Percentiles rank a stretch among this genome's conserved stretches.
phyloP scores from a whole-genome alignment of 2,329 filamentous ascomycete genomes.

The Fusarium sp. region DNA sequence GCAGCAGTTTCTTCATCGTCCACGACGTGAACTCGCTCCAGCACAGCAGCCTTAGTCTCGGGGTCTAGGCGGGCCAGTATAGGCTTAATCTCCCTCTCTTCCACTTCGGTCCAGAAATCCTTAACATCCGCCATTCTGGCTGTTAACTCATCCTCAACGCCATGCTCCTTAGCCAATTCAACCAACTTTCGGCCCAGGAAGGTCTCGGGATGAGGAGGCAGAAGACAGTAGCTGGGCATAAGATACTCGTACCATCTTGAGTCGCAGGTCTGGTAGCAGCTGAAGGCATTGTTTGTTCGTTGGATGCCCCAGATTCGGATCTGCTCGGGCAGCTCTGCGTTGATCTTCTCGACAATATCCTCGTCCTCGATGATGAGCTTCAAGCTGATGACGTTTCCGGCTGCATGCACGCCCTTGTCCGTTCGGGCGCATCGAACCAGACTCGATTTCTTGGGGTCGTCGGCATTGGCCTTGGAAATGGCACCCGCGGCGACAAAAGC shows the following conservation, averaged over 20 bases:
- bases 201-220: slow-evolving; percentile 91
- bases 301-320: slow-evolving; percentile 97
- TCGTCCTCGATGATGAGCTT: slow-evolving; percentile 96
- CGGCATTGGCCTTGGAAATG: slow-evolving; percentile 95
- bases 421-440: slow-evolving; percentile 94
- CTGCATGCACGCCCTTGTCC: slow-evolving; percentile 97
- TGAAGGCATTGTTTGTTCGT: slow-evolving; percentile 90
- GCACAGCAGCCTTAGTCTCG: slow-evolving; percentile 71
- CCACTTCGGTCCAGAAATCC: slow-evolving; percentile 84
- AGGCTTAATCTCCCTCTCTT: slow-evolving; percentile 83
- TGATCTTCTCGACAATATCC: slow-evolving; percentile 91
- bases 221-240: slow-evolving; percentile 90
- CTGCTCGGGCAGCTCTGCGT: slow-evolving; percentile 83
- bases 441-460: slow-evolving; percentile 96
- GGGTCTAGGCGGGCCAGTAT: slow-evolving; percentile 73
- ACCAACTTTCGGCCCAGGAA: slow-evolving; percentile 86
- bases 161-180: slow-evolving; percentile 80
- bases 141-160: slow-evolving; percentile 76
- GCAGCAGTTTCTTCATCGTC: slow-evolving; percentile 48
- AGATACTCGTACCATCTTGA: slow-evolving; percentile 98
- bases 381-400: slow-evolving; percentile 92
- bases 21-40: slow-evolving; percentile 68
- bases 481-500: slow-evolving; percentile 92
- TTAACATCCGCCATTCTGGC: slow-evolving; percentile 81
- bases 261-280: slow-evolving; percentile 94